Evolutionary conservation across 148 eudicot genomes (phyloP), one percentile per base, ranked within the genome.

Genomic region (Persicaria tinctoria): DNA sequence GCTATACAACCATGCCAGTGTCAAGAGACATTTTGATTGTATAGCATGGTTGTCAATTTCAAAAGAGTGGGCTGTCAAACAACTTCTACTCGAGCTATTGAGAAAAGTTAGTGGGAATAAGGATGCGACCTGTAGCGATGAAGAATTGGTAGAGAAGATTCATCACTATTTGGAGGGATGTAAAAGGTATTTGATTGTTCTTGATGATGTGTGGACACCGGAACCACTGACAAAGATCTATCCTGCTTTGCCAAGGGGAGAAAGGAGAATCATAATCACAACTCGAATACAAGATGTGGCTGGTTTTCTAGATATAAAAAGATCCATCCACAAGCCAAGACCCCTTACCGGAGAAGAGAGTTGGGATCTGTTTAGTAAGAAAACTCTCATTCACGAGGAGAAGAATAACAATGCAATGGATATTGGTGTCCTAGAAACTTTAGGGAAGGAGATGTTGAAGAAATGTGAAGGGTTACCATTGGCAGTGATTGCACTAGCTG

Each of bases 231-330:
- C 20, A 23, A 47, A 70, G 0, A 56, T 77, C 5, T 51, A 23
- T 59, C 69, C 69, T 6, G 74, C 79, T 18, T 57, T 77, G 14
- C 79, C 79, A 8, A 5, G 12, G 6, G 38, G 57, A 13, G 70
- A 68, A 71, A 32, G 71, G 6, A 79, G 63, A 44, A 57, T 82
- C n/a, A 70, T 82, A 11, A 68, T 82, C 27, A 79, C 84, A n/a
- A 76, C 82, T 69, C 70, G 84, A 5, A 74, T 56, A 1, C 41
- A 45, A 27, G 47, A 69, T 0, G 63, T 64, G 0, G 23, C 54
- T 27, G 51, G 27, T 38, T 32, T 17, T 1, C 55, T 27, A 9
- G 16, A 45, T 48, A 2, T 44, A 17, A 4, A 11, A 10, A 66
- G 68, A 56, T 44, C 1, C 3, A 9, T 73, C 59, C 76, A 82